A percentile compares a stretch with the other conserved stretches of the same genome.
Conservation (phyloP, 148 eudicot genomes). For the Silene latifolia region DNA sequence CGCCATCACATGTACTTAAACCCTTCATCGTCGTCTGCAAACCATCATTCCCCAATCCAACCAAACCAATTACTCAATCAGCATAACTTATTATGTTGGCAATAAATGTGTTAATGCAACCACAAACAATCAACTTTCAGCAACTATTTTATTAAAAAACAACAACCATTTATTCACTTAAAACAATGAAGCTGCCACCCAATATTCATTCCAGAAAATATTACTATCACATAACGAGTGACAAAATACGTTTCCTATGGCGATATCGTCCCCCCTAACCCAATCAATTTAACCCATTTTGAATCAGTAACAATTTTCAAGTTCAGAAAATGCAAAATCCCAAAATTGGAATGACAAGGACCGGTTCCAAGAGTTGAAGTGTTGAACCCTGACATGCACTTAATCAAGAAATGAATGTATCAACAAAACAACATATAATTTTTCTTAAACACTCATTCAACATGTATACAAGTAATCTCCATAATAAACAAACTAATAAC, state of each 20-base stretch:
- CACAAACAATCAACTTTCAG: not conserved
- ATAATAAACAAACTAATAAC: not conserved
- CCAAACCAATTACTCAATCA: constrained; percentile 5
- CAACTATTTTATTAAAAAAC: not conserved
- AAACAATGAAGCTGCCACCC: not conserved
- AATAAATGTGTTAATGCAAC: constrained; percentile 1
- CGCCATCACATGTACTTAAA: constrained; percentile 54
- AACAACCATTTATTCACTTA: not conserved
- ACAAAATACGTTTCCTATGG: no score
- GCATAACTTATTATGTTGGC: constrained; percentile 4
- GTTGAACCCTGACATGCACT: not conserved
- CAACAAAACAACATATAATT: not conserved
- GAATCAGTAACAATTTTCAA: not conserved
- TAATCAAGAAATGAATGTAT: not conserved
- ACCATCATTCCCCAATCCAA: constrained; percentile 12
- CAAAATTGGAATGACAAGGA: not conserved
- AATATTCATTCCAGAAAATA: not conserved
- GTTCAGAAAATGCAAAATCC: not conserved
- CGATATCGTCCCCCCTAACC: no score
- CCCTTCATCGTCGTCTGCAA: constrained; percentile 57
- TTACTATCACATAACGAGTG: no score
- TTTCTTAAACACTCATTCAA: not conserved
- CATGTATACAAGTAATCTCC: not conserved
- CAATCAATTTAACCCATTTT: not conserved
- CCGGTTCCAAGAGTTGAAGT: not conserved